phyloP scores from a whole-genome alignment of 176 grass and related monocot genomes.

The Bonia amplexicaulis region DNA sequence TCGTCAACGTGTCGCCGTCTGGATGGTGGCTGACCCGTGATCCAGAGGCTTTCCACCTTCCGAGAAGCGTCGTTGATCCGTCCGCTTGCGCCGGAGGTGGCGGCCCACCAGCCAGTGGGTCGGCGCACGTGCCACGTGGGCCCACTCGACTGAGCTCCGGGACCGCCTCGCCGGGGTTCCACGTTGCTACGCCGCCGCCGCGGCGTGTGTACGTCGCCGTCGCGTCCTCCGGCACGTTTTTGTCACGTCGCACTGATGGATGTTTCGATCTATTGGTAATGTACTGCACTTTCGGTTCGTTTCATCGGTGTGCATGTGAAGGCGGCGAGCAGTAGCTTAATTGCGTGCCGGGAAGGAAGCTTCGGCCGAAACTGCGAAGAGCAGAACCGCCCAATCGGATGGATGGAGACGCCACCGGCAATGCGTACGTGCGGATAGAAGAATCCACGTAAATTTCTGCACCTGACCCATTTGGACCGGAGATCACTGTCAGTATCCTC shows the following conservation, averaged over 20 bases:
- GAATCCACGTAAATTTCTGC: conserved; percentile 1
- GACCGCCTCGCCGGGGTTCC: background rate
- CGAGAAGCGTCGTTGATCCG: conserved; percentile 23
- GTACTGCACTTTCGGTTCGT: background rate
- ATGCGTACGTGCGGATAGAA: background rate
- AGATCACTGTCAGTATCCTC: conserved; percentile 19
- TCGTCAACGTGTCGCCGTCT: background rate
- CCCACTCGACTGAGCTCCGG: background rate
- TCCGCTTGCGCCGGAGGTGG: background rate
- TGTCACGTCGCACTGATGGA: background rate
- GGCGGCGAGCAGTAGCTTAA: background rate
- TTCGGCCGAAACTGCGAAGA: background rate
- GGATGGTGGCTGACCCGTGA: background rate
- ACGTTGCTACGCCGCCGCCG: background rate
- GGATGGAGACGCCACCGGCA: background rate
- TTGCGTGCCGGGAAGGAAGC: background rate
- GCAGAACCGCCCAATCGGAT: background rate
- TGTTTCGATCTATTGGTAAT: background rate
- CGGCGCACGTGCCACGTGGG: background rate
- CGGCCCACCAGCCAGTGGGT: background rate
- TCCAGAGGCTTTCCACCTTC: conserved; percentile 11
- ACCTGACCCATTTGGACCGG: conserved; percentile 4
- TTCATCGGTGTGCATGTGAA: background rate
- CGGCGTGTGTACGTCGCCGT: background rate
- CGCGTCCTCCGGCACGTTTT: background rate